These are phyloP conservation scores for Incumbomyces delicatus DNA, from an alignment of 2,329 filamentous ascomycete species.

Conservation along the genomic window DNA sequence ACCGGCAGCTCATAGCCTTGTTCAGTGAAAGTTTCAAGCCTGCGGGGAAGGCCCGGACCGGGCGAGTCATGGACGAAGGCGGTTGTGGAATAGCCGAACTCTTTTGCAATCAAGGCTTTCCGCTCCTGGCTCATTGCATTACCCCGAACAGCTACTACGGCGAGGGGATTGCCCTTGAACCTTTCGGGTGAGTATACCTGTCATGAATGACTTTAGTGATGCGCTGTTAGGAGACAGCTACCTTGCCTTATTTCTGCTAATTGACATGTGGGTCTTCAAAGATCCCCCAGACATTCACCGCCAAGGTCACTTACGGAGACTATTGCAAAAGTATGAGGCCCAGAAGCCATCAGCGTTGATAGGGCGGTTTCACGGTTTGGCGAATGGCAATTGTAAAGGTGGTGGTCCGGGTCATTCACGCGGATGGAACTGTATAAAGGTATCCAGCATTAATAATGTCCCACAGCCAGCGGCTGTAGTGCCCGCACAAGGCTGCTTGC, in stretches of 20 bases:
- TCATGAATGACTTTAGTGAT: background rate
- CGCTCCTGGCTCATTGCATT: conserved; percentile 39
- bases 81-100: conserved; percentile 57
- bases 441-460: too few relatives aligned
- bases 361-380: background rate
- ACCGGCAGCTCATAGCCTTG: conserved; percentile 46
- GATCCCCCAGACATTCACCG: background rate
- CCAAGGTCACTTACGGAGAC: conserved; percentile 12
- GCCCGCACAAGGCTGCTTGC: too few relatives aligned
- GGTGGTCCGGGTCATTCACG: background rate
- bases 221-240: background rate
- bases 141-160: conserved; percentile 45
- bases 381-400: background rate
- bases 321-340: conserved; percentile 19
- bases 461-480: too few relatives aligned
- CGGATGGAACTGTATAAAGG: too few relatives aligned
- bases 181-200: conserved; percentile 40
- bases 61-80: conserved; percentile 48
- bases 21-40: conserved; percentile 52
- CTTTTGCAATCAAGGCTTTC: conserved; percentile 50
- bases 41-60: conserved; percentile 29
- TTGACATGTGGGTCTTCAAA: background rate
- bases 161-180: conserved; percentile 51
- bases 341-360: conserved; percentile 16
- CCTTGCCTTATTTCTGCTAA: background rate